These are phyloP conservation scores for Kuraishia piskuri DNA, from an alignment of 805 yeast genomes.

Conservation along the genomic window DNA sequence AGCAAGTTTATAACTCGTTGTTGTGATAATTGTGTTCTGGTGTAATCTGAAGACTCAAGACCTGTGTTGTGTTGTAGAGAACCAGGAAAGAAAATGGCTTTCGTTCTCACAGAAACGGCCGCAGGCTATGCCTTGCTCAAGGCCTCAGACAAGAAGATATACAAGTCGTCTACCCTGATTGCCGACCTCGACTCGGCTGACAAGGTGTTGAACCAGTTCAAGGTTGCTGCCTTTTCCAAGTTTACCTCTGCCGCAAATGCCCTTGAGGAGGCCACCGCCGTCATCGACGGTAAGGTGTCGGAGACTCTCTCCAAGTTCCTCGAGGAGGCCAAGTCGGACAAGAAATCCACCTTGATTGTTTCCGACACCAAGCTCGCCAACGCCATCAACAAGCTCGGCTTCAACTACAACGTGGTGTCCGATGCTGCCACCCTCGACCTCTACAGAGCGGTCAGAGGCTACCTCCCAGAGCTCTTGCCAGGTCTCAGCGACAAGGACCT, in stretches of 20 bases:
- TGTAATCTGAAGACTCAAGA: not conserved
- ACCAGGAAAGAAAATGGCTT: slow-evolving; percentile 47
- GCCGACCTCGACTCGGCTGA: slow-evolving; percentile 76
- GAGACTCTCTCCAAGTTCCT: slow-evolving; percentile 71
- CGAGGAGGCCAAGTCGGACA: slow-evolving; percentile 68
- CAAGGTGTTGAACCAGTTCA: slow-evolving; percentile 82
- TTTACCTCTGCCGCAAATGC: slow-evolving; percentile 93
- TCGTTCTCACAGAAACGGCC: slow-evolving; percentile 93
- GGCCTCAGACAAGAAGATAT: slow-evolving; percentile 95
- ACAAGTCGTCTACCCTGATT: slow-evolving; percentile 69
- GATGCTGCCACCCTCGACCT: slow-evolving; percentile 94
- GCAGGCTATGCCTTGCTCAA: slow-evolving; percentile 98
- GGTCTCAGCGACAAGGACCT: slow-evolving; percentile 82
- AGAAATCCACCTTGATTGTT: slow-evolving; percentile 81
- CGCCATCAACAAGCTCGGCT: slow-evolving; percentile 89
- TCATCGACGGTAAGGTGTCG: slow-evolving; percentile 90
- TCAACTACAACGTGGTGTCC: slow-evolving; percentile 80
- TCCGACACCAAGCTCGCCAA: slow-evolving; percentile 95
- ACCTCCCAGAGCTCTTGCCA: slow-evolving; percentile 88
- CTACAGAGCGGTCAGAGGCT: slow-evolving; percentile 91
- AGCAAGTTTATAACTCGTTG: not conserved
- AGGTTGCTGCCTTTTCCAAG: slow-evolving; percentile 92
- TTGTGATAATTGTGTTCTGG: not conserved
- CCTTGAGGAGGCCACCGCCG: slow-evolving; percentile 86
- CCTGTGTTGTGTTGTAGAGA: not conserved